Evolutionary conservation across 2,329 filamentous ascomycete species (phyloP).

Genomic region (Aspergillus clavatus): DNA sequence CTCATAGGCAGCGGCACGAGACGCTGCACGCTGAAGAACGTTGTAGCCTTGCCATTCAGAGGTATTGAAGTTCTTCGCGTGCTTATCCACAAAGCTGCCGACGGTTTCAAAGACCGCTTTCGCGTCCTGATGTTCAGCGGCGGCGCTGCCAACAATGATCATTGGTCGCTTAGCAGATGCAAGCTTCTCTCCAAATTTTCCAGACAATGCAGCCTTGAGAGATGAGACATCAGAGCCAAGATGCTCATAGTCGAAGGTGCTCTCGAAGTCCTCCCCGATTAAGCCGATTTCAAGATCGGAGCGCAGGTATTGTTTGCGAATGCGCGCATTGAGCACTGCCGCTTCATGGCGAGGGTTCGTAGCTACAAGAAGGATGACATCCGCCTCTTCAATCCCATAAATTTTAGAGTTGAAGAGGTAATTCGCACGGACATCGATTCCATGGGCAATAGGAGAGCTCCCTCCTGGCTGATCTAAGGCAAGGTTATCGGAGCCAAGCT

Average conservation of each 20-base stretch:
- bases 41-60: slow-evolving; percentile 97
- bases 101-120: slow-evolving; percentile 92
- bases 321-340: slow-evolving; percentile 89
- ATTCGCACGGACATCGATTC: slow-evolving; percentile 87
- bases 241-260: slow-evolving; percentile 93
- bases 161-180: slow-evolving; percentile 83
- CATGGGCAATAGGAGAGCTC: slow-evolving; percentile 79
- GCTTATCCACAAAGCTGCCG: slow-evolving; percentile 87
- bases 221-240: slow-evolving; percentile 73
- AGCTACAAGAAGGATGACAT: slow-evolving; percentile 84
- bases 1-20: slow-evolving; percentile 88
- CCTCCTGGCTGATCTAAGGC: slow-evolving; percentile 86
- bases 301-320: slow-evolving; percentile 95
- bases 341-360: slow-evolving; percentile 96
- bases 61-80: slow-evolving; percentile 80
- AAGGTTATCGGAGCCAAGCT: slow-evolving; percentile 91
- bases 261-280: slow-evolving; percentile 84
- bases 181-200: slow-evolving; percentile 89
- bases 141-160: slow-evolving; percentile 91
- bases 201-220: slow-evolving; percentile 78
- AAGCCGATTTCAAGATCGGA: slow-evolving; percentile 91
- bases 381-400: slow-evolving; percentile 87
- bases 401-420: slow-evolving; percentile 97
- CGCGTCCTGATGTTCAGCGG: slow-evolving; percentile 84
- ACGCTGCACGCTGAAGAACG: slow-evolving; percentile 88